Evolutionary conservation across 2,329 filamentous ascomycete genomes (phyloP).

Genomic region (Sporothrix schenckii): DNA sequence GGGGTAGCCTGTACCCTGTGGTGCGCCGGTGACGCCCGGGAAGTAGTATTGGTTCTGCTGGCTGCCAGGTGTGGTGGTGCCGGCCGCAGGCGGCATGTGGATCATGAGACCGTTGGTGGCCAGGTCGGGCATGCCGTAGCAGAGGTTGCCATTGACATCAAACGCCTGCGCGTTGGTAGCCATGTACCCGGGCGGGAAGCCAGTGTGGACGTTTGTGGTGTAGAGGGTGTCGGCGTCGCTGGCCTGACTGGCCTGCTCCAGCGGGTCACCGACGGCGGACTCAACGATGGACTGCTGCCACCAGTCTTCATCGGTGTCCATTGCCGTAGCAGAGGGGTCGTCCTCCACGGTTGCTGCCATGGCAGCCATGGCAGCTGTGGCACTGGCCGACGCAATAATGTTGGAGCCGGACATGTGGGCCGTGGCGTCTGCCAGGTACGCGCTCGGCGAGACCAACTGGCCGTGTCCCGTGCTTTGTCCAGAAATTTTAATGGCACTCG

Average conservation of each 20-base stretch:
- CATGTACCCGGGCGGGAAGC: slow-evolving; percentile 10
- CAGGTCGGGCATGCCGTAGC: slow-evolving; percentile 38
- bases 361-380: not conserved
- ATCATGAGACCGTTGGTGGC: slow-evolving; percentile 53
- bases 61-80: slow-evolving; percentile 35
- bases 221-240: not conserved
- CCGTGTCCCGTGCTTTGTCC: not conserved
- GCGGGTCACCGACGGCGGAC: slow-evolving; percentile 28
- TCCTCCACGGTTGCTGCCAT: not conserved
- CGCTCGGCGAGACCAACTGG: slow-evolving; percentile 27
- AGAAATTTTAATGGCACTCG: slow-evolving; percentile 23
- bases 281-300: slow-evolving; percentile 34
- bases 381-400: slow-evolving; percentile 31
- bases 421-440: slow-evolving; percentile 31
- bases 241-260: not conserved
- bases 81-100: slow-evolving; percentile 54
- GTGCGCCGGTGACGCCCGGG: slow-evolving; percentile 20
- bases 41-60: slow-evolving; percentile 35
- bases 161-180: slow-evolving; percentile 22
- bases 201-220: slow-evolving; percentile 18
- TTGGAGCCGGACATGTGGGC: slow-evolving; percentile 32
- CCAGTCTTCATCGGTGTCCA: slow-evolving; percentile 35
- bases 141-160: slow-evolving; percentile 29
- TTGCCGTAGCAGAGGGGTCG: not conserved
- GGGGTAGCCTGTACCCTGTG: slow-evolving; percentile 10